Base-by-base conservation (phyloP, 2,329 filamentous ascomycete species). In the Microdochium trichocladiopsis region DNA sequence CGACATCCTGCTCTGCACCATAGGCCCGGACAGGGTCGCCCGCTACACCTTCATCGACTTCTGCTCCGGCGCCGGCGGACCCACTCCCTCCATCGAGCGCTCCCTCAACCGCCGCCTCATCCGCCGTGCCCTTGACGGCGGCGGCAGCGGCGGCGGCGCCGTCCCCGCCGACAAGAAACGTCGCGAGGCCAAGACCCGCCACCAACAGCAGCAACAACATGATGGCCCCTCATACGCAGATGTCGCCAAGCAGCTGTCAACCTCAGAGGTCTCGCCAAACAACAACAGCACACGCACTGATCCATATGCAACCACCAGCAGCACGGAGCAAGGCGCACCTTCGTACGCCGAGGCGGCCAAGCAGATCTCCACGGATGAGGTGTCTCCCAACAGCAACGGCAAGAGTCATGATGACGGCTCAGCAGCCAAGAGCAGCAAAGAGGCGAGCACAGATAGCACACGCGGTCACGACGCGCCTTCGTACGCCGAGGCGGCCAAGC, bases 61-160 rank as follows among this genome's bases (percentile, higher is more conserved):
- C 67, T 90, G 87, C 65, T 84, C 87, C 2, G 88, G 88, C 50
- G 84, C 79, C 14, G 88, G 88, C 41, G 87, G 87, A 0, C 86
- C 86, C 1, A 88, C 83, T 2, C 84, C 84, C 0, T 72, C 70
- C 37, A 82, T 88, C 50, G 84, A 87, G 65, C 72, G 69, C 11
- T 69, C 76, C 43, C 63, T 88, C 56, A 88, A 88, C 65, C 55
- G 61, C 48, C 65, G 68, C 57, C 63, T 74, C 31, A 59, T 58
- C 59, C 23, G 58, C 51, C 21, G 55, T n/a, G 41, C 41, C 41
- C 21, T 45, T 12, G 41, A 45, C 4, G 22, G 22, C 41, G 51
- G 55, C 25, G 54, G 50, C 47, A 53, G 33, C n/a, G 10, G 28
- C 48, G 33, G 47, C 21, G 22, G 24, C 51, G 23, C 51, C 47